Evolutionary conservation across 2,329 filamentous ascomycete species (phyloP), one percentile per base, ranked within the genome.

Genomic region (Exophiala sideris): DNA sequence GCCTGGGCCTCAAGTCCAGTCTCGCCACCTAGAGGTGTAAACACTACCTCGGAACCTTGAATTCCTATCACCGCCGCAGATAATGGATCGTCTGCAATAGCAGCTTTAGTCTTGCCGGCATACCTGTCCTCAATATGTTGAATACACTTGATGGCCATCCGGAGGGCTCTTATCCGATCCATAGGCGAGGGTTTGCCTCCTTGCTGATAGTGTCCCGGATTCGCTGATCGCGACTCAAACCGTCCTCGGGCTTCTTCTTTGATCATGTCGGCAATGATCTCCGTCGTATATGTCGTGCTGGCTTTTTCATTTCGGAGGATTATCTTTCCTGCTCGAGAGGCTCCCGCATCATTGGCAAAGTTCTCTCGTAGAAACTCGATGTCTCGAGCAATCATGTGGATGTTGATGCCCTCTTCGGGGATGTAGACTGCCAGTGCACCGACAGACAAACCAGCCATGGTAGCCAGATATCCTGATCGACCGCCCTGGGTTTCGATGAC

Each of bases 401-500:
- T 84, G 69, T 86, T 88, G 72, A 99, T 89, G 5, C 94, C 94
- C 73, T 99, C 91, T 72, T 99, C 94, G 1, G 94, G 94, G 4
- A 92, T 97, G 73, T 99, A 99, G 10, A 97, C 91, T 1, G 92
- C 91, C 11, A 88, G 81, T 7, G 94, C 94, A 51, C 94, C 94
- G 12, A 97, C 90, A n/a, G 87, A 85, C 11, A 99, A 83, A 46
- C 92, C 94, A 11, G 88, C 91, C 52, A 96, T 81, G 0, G 90
- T 95, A 24, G 92, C 92, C 56, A 97, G 83, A 72, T 97, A 99
- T 16, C 94, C 94, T 3, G 89, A 96, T 53, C 89, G 86, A 34
- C 94, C 94, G 65, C 94, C 94, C 75, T 99, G 94, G 0, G 94
- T 97, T 75, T 99, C 94, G 50, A 99, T 92, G 49, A 99, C 91